These are phyloP conservation scores for Aquilaria yunnanensis DNA, from an alignment of 345 rosid species.

Conservation along the genomic window DNA sequence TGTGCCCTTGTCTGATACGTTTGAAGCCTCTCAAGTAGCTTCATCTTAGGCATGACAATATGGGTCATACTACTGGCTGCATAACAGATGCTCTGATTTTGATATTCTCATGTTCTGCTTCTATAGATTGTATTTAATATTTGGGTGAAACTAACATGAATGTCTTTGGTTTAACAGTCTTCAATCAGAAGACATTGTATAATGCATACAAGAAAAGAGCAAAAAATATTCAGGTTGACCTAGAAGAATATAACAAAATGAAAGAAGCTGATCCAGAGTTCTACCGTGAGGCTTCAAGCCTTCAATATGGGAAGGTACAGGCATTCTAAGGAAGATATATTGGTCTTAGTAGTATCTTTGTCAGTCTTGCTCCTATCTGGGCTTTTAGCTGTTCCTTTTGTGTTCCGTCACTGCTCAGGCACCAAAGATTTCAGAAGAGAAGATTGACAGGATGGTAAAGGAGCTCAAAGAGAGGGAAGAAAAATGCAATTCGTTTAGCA, in stretches of 20 bases:
- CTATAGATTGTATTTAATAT: not conserved
- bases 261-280: conserved; percentile 98
- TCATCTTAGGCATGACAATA: too few relatives aligned
- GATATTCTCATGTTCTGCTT: not conserved
- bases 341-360: too few relatives aligned
- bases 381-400: not conserved
- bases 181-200: conserved; percentile 86
- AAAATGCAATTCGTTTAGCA: conserved; percentile 72
- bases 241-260: conserved; percentile 87
- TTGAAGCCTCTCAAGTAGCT: too few relatives aligned
- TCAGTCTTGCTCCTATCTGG: not conserved
- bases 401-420: conserved; percentile 42
- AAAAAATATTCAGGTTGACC: conserved; percentile 61
- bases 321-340: not conserved
- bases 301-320: conserved; percentile 82
- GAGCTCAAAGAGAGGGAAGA: conserved; percentile 75
- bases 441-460: conserved; percentile 80
- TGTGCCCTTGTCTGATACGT: not conserved
- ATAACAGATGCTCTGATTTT: not conserved
- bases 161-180: conserved; percentile 37
- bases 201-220: conserved; percentile 86
- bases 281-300: conserved; percentile 92
- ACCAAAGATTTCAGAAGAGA: conserved; percentile 69
- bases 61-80: too few relatives aligned
- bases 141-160: conserved; percentile 9